Evolutionary conservation across 2,329 filamentous ascomycete species (phyloP).

Genomic region (Aspergillus arachidicola): DNA sequence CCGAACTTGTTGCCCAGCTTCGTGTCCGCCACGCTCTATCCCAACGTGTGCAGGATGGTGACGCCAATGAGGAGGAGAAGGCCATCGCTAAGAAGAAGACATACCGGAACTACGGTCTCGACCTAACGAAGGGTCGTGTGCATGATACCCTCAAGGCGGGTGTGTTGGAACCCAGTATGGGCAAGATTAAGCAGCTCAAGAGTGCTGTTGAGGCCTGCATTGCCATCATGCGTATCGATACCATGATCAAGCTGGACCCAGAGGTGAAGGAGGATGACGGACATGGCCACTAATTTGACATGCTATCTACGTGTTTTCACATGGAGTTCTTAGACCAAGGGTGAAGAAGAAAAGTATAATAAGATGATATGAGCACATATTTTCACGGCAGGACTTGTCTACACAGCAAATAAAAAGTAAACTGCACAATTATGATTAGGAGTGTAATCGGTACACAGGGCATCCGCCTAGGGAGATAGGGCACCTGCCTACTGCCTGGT

Average conservation of each 20-base stretch:
- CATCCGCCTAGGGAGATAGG: too few relatives aligned
- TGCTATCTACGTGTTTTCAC: constrained; percentile 5
- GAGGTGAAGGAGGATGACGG: constrained; percentile 82
- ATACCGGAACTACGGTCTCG: constrained; percentile 98
- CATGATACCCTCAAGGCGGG: constrained; percentile 93
- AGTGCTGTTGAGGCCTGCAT: constrained; percentile 98
- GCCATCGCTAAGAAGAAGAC: constrained; percentile 89
- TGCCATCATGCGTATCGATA: constrained; percentile 99
- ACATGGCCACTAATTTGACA: constrained; percentile 69
- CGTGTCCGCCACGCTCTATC: constrained; percentile 92
- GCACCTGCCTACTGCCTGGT: too few relatives aligned
- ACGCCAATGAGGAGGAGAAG: constrained; percentile 78
- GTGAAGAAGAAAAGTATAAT: constrained; percentile 23
- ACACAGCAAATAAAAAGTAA: too few relatives aligned
- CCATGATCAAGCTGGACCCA: constrained; percentile 95
- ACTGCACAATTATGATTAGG: too few relatives aligned
- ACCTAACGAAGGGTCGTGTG: constrained; percentile 85
- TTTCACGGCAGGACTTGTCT: constrained; percentile 2
- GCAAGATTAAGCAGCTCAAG: constrained; percentile 98
- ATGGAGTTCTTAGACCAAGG: constrained; percentile 15
- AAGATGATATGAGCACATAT: constrained; percentile 22
- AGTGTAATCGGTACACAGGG: too few relatives aligned
- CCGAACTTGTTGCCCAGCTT: constrained; percentile 92
- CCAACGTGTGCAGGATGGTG: constrained; percentile 86
- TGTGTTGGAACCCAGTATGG: constrained; percentile 94